A percentile compares a stretch with the other conserved stretches of the same genome.
Conservation (phyloP, 192 early-diverging fungal species). For the Backusella parvicylindrica region DNA sequence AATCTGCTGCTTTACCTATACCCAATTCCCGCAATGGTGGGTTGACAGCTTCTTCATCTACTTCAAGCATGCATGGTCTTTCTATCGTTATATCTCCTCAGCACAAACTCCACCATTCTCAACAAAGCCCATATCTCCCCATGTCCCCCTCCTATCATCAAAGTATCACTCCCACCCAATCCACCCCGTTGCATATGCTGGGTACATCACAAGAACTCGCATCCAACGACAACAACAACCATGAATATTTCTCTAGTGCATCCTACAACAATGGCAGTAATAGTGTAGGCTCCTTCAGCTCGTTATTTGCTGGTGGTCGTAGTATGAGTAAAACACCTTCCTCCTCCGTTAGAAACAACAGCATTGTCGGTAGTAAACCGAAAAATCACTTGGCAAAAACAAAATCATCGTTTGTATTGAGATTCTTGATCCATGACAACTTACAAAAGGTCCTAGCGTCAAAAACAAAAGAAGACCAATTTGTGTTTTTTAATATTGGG, state of each 20-base stretch:
- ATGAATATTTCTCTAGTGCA: not conserved
- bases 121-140: not conserved
- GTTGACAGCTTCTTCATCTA: not conserved
- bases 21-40: not conserved
- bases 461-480: constrained; percentile 49
- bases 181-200: constrained; percentile 1
- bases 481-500: constrained; percentile 75
- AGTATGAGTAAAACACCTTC: not conserved
- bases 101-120: not conserved
- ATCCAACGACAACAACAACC: not conserved
- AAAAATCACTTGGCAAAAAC: constrained; percentile 68
- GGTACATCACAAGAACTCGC: not conserved
- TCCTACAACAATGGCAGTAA: constrained; percentile 10
- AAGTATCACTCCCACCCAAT: constrained; percentile 4
- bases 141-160: not conserved
- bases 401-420: constrained; percentile 64
- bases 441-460: constrained; percentile 52
- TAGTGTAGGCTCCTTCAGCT: constrained; percentile 20
- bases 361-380: constrained; percentile 33
- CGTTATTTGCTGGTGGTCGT: constrained; percentile 2
- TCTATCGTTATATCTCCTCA: not conserved
- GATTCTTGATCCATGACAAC: constrained; percentile 65
- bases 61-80: not conserved
- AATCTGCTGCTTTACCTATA: constrained; percentile 17
- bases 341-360: not conserved